Evolutionary conservation across 108 stramenopile species (phyloP), one percentile per base, ranked within the genome.

Genomic region (Phaeodactylum tricornutum): DNA sequence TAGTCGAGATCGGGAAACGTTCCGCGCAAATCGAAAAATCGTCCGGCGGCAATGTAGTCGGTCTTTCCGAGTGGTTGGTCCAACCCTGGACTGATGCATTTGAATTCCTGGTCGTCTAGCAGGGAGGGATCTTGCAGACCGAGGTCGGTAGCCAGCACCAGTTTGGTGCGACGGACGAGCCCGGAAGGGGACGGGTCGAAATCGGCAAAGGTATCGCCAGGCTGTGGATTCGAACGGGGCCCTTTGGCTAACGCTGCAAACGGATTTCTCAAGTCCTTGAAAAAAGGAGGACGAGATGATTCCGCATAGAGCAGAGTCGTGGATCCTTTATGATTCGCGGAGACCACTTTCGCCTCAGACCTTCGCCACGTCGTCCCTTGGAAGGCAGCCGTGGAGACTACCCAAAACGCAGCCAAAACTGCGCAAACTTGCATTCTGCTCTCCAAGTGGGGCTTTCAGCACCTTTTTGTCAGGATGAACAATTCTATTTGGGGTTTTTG

Each of bases 1-100:
- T 73, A 77, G 26, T 77, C 57, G 30, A 72, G 47, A 59, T 77
- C 76, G 1, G 76, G 71, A 63, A 77, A 77, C 11, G 61, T 38
- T n/a, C 41, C 23, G 15, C 65, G 34, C 30, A 77, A 29, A 57
- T 72, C 52, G 37, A 77, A 77, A 43, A 70, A 77, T 0, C 58
- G 68, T 8, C 71, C 71, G 1, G 71, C 71, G 0, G 76, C 67
- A 7, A 77, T 17, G 43, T 77, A 77, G 16, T 77, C 76, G 1
- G 33, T 22, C 31, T 70, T 73, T 25, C 31, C 64, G 29, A 68
- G 40, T 17, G 66, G 49, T 43, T 66, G 57, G 44, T 67, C 58
- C 29, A 68, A 54, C 29, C 56, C 39, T 9, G 55, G 61, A 1
- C 52, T 40, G 2, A 75, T 36, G 65, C 74, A 75, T 9, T 57